Conservation (phyloP, 352 stramenopile genomes). For the Phytophthora pseudosyringae region DNA sequence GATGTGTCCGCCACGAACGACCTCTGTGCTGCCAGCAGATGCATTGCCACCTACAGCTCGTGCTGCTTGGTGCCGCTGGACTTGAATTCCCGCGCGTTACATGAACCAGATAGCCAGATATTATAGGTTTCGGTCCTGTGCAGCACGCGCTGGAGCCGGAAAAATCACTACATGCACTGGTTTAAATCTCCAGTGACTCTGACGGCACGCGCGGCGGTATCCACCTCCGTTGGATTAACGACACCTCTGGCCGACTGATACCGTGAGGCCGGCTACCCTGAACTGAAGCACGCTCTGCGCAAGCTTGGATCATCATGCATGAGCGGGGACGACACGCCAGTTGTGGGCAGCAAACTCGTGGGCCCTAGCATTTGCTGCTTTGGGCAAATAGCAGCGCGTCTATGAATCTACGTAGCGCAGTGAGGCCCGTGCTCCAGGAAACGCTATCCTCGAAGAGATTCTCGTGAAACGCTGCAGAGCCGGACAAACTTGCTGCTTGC, state of each 20-base stretch:
- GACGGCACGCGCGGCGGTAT: neutral
- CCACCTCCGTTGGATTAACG: neutral
- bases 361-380: too few relatives aligned
- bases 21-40: neutral
- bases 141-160: neutral
- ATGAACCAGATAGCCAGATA: neutral
- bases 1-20: slow-evolving; percentile 12
- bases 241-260: slow-evolving; percentile 1
- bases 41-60: neutral
- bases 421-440: too few relatives aligned
- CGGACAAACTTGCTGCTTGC: too few relatives aligned
- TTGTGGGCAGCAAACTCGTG: too few relatives aligned
- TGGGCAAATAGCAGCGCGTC: too few relatives aligned
- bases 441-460: too few relatives aligned
- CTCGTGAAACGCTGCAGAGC: too few relatives aligned
- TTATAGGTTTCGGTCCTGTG: too few relatives aligned
- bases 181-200: neutral
- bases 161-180: neutral
- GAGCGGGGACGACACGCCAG: too few relatives aligned
- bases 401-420: too few relatives aligned
- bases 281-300: neutral
- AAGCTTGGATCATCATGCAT: neutral
- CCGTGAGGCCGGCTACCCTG: neutral
- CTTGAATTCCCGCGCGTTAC: neutral
- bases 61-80: neutral